These are phyloP conservation scores for Fusarium xylarioides DNA, from an alignment of 2,329 filamentous ascomycete species.

Conservation along the genomic window DNA sequence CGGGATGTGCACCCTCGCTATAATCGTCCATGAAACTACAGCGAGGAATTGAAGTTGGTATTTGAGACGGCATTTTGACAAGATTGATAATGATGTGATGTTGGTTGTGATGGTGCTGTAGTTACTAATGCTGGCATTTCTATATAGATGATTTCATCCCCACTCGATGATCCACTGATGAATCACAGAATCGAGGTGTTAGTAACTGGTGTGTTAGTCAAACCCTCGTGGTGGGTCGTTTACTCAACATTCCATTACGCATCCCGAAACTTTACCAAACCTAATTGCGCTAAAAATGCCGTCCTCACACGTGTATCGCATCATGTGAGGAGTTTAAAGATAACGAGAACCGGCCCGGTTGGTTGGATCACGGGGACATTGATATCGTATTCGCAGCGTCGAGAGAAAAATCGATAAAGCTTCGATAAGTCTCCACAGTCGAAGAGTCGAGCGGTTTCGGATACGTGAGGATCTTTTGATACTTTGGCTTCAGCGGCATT, in stretches of 20 bases:
- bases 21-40: slow-evolving; percentile 63
- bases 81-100: neutral
- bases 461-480: slow-evolving; percentile 44
- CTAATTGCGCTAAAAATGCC: neutral
- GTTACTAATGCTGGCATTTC: slow-evolving; percentile 9
- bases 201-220: slow-evolving; percentile 39
- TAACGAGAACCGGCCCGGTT: neutral
- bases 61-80: slow-evolving; percentile 33
- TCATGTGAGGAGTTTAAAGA: slow-evolving; percentile 7
- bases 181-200: slow-evolving; percentile 25
- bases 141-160: slow-evolving; percentile 28
- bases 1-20: slow-evolving; percentile 61
- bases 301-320: neutral
- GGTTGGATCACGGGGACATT: neutral
- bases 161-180: slow-evolving; percentile 25
- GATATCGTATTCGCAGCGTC: slow-evolving; percentile 39
- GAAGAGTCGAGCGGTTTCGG: slow-evolving; percentile 42
- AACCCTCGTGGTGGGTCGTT: slow-evolving; percentile 28
- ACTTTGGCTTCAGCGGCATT: slow-evolving; percentile 43
- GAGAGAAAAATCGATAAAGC: slow-evolving; percentile 47
- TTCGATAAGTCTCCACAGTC: slow-evolving; percentile 46
- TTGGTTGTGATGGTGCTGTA: neutral
- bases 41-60: slow-evolving; percentile 23
- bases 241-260: slow-evolving; percentile 36
- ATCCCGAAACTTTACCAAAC: slow-evolving; percentile 2